These are phyloP conservation scores for Acanthamoeba pearcei DNA, from an alignment of 208 protist genomes.

Conservation along the genomic window DNA sequence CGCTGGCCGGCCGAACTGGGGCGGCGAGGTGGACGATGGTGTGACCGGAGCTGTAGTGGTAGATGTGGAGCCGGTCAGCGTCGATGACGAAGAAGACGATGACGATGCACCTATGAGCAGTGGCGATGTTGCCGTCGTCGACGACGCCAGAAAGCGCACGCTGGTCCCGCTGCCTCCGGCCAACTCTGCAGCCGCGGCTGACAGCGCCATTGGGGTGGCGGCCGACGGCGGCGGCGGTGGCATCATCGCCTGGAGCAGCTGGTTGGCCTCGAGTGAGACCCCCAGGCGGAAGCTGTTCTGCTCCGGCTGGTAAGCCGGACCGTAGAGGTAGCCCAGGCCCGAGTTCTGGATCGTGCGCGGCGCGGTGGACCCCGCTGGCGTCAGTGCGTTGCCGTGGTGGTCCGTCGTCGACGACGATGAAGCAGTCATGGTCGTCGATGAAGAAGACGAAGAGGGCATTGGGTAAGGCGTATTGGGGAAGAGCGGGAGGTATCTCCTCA, in stretches of 20 bases:
- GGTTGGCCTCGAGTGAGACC: not conserved
- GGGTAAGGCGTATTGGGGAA: slow-evolving; percentile 26
- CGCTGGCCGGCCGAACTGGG: not conserved
- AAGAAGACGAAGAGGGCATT: not conserved
- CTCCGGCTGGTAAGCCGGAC: slow-evolving; percentile 37
- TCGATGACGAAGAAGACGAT: not conserved
- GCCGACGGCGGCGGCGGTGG: not conserved
- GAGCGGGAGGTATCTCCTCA: slow-evolving; percentile 18
- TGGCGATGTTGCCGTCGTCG: not conserved
- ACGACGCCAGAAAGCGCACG: not conserved
- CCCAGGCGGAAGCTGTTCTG: slow-evolving; percentile 42
- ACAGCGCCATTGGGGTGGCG: not conserved
- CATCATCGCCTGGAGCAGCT: not conserved
- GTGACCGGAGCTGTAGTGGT: not conserved
- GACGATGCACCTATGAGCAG: not conserved
- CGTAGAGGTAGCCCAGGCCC: slow-evolving; percentile 35
- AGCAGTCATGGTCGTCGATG: not conserved
- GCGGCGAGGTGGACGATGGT: not conserved
- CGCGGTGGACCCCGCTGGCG: not conserved
- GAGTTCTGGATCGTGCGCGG: not conserved
- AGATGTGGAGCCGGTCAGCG: not conserved
- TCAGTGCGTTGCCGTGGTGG: too few relatives aligned
- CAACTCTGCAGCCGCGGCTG: too few relatives aligned
- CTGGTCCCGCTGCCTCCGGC: not conserved
- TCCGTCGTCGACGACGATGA: not conserved